These are phyloP conservation scores for Penicillium frequentans DNA, from an alignment of 2,329 filamentous ascomycete species.

Conservation along the genomic window DNA sequence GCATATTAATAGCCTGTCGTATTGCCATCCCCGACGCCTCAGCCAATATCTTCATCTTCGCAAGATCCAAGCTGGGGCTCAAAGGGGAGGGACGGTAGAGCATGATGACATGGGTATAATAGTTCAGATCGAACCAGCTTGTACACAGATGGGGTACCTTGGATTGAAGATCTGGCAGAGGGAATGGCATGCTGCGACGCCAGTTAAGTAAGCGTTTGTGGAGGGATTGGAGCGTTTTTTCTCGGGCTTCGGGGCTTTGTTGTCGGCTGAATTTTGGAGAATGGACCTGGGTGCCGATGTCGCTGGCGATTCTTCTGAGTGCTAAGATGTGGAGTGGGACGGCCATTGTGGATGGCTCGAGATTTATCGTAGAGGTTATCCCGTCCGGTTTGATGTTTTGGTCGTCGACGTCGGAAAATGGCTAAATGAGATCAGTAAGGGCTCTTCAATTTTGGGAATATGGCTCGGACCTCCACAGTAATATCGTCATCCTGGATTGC, in stretches of 20 bases:
- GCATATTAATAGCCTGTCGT: conserved; percentile 42
- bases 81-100: conserved; percentile 49
- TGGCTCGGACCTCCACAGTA: conserved; percentile 33
- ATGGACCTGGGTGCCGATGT: conserved; percentile 43
- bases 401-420: conserved; percentile 41
- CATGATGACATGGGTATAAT: conserved; percentile 48
- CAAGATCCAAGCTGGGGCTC: conserved; percentile 37
- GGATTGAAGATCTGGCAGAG: conserved; percentile 39
- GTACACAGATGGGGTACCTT: conserved; percentile 47
- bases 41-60: conserved; percentile 39
- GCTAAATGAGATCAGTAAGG: conserved; percentile 19
- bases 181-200: conserved; percentile 49
- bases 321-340: conserved; percentile 46
- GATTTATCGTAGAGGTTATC: conserved; percentile 19
- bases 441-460: not conserved
- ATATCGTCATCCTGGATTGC: conserved; percentile 51
- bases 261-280: conserved; percentile 22
- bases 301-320: conserved; percentile 44
- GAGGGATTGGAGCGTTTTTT: conserved; percentile 34
- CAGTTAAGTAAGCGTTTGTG: conserved; percentile 47
- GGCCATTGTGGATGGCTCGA: conserved; percentile 39
- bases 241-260: conserved; percentile 25
- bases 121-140: conserved; percentile 52
- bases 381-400: conserved; percentile 30
- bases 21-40: conserved; percentile 46